Base-by-base conservation (phyloP, 768 basidiomycete species). In the Boletus rex-veris region DNA sequence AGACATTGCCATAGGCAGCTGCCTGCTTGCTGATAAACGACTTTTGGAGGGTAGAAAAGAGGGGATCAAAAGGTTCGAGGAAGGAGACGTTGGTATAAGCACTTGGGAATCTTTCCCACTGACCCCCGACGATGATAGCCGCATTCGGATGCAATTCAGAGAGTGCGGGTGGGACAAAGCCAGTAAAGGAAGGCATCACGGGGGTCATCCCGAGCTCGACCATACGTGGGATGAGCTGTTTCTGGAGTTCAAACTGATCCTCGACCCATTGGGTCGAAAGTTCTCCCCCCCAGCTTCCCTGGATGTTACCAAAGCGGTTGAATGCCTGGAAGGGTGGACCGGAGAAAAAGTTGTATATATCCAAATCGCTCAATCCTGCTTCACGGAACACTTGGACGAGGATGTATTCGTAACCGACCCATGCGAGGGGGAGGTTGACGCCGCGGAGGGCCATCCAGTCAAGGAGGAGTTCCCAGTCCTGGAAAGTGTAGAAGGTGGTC, bases 241-340 rank as follows among this genome's bases (percentile, higher is more conserved):
- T 70, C 54, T 74, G 72, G 7, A 76, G 65, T 2, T 61, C 53
- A 33, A 68, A 72, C 52, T 76, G 75, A 44, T 75, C 71, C 16
- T 64, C 50, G 44, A 75, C 55, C 75, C 75, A 76, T 38, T 72
- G 64, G 41, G 57, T 64, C 1, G 75, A 72, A 7, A 75, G 63
- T 11, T 58, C 57, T 0, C 73, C 70, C 8, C 64, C 66, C 74
- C 74, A 77, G 57, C 71, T 70, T 10, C 71, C 69, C 54, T 75
- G 75, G 31, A 75, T 70, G 48, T 76, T 76, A 4, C 75, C 75
- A 45, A 76, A 76, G 15, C 75, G 67, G 55, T 75, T 75, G 74
- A 74, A 76, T 0, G 75, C 68, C 37, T 68, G 69, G 60, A 76
- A 76, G 3, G 75, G 67, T 8, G 75, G 73, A 0, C 73, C 72